phyloP scores from a whole-genome alignment of 164 flowering plant species.

The Aristolochia californica region DNA sequence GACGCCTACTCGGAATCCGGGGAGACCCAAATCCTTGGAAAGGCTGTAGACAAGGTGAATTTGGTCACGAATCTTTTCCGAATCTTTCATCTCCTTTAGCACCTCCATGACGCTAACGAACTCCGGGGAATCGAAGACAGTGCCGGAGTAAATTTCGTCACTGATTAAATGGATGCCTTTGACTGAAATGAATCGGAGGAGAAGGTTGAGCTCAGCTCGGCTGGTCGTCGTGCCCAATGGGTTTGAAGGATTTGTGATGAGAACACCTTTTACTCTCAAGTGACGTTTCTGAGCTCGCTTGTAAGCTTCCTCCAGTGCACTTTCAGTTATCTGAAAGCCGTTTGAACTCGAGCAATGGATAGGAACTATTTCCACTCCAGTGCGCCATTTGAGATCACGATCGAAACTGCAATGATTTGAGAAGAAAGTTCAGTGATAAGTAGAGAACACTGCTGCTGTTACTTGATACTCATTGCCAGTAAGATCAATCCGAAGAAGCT shows the following conservation, averaged over 20 bases:
- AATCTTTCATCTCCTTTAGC: constrained; percentile 1
- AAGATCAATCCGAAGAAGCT: too few species aligned
- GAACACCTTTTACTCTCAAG: constrained; percentile 26
- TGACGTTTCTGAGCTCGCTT: constrained; percentile 16
- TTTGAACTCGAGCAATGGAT: constrained; percentile 26
- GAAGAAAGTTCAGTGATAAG: too few species aligned
- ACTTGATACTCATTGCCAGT: too few species aligned
- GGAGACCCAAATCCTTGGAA: constrained; percentile 36
- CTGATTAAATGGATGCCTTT: constrained; percentile 23
- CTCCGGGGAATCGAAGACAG: constrained; percentile 19
- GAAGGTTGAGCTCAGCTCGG: constrained; percentile 17
- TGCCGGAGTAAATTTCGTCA: constrained; percentile 37
- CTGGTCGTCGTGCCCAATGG: constrained; percentile 31
- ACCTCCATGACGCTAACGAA: constrained; percentile 23
- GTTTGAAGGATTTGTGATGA: constrained; percentile 36
- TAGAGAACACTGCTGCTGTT: too few species aligned
- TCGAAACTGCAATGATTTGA: constrained; percentile 26
- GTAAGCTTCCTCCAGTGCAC: constrained; percentile 28
- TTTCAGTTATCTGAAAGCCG: constrained; percentile 21
- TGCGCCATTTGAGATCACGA: constrained; percentile 36
- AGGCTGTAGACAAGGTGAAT: constrained; percentile 31
- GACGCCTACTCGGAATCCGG: constrained; percentile 33
- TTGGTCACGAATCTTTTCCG: constrained; percentile 4
- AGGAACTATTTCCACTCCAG: constrained; percentile 27
- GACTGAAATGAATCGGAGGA: constrained; percentile 16